Evolutionary conservation across 202 grass and related monocot species (phyloP).

Genomic region (Setaria italica): DNA sequence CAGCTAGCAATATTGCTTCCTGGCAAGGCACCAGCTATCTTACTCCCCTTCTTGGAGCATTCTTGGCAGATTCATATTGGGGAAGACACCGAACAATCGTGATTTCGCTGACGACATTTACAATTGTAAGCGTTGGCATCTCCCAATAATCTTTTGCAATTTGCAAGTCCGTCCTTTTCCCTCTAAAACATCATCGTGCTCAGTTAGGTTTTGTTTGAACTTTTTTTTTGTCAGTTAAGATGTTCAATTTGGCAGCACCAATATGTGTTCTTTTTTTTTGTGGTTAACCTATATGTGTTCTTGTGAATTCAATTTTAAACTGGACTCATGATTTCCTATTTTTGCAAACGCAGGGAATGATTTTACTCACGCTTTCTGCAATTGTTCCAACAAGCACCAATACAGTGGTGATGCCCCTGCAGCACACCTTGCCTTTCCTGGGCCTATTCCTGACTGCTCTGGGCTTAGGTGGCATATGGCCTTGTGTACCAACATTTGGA

Average conservation of each 20-base stretch:
- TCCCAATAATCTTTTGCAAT: neutral
- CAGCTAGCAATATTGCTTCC: constrained; percentile 61
- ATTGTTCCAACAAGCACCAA: constrained; percentile 35
- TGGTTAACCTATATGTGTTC: neutral
- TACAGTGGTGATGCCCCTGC: constrained; percentile 30
- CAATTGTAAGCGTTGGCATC: constrained; percentile 51
- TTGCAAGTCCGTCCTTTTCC: neutral
- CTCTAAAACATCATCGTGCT: neutral
- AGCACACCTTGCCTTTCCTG: constrained; percentile 45
- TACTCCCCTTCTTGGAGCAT: constrained; percentile 66
- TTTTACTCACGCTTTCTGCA: constrained; percentile 60
- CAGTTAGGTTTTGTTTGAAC: neutral
- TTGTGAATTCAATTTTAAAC: neutral
- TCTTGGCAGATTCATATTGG: constrained; percentile 82
- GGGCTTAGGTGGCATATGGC: constrained; percentile 76
- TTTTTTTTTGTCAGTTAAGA: neutral
- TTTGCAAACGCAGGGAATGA: constrained; percentile 56
- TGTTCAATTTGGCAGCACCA: neutral
- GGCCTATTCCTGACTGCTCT: constrained; percentile 72
- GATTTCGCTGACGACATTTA: constrained; percentile 54
- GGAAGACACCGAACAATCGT: constrained; percentile 69
- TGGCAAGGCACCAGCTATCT: constrained; percentile 85
- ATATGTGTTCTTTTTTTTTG: too few relatives aligned
- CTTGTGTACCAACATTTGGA: constrained; percentile 82
- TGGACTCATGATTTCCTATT: neutral